Evolutionary conservation across 495 filamentous ascomycete species (phyloP), one percentile per base, ranked within the genome.

Genomic region (Acidomyces sp.): DNA sequence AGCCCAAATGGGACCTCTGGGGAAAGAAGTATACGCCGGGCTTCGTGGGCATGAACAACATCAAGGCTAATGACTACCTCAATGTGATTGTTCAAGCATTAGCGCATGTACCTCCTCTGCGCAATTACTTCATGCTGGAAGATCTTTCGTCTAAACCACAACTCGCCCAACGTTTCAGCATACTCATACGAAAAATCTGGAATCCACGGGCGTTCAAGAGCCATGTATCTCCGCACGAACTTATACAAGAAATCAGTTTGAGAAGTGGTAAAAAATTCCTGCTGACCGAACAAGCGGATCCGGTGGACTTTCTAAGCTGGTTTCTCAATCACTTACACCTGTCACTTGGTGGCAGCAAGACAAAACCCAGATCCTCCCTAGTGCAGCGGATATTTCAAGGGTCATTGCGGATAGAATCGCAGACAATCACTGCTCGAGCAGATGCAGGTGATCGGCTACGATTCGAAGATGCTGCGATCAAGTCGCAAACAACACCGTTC

Each of bases 1-100:
- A 75, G 31, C 70, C 69, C 22, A 75, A 78, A 18, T 85, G 75
- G 73, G 86, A 93, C 50, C 66, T 96, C 15, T 64, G 64, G 13
- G 82, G 82, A 25, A 80, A 78, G 54, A 77, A 79, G 57, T 99
- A 96, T 59, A 77, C 78, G 47, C 90, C 56, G 66, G 78, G 90
- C 3, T 99, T 93, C 57, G 86, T 99, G 46, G 90, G 90, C 45
- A 85, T 99, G 79, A 96, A 99, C 66, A 95, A 99, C 59, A 96
- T 99, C 67, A 99, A 99, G 59, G 85, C 84, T 34, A 99, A 99
- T 62, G 90, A 99, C 62, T 99, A 96, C 61, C 70, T 96, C 50
- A 99, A 99, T 55, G 88, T 94, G 5, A 75, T 95, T 5, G 77
- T 90, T n/a, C 92, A 99, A 54, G 77, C 90, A 10, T 69, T 99